Evolutionary conservation across 2,329 filamentous ascomycete genomes (phyloP), one percentile per base, ranked within the genome.

Genomic region (Stagonosporopsis vannaccii): DNA sequence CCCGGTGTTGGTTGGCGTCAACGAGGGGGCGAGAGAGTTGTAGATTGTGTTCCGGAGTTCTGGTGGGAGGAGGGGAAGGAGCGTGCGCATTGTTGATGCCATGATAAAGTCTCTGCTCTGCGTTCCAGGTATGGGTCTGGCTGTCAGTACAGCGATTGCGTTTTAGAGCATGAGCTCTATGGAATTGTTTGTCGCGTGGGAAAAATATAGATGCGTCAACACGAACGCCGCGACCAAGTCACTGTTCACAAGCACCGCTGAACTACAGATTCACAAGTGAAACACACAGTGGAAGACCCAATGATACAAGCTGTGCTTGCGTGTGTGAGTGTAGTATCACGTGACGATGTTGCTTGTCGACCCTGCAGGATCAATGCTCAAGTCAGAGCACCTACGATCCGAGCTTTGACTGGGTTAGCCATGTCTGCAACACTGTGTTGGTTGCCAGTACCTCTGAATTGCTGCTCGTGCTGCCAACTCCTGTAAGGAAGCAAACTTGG

Each of bases 1-100:
- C 17, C 53, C 49, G 4, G 25, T 22, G 42, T 52, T 67, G 13
- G 51, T 58, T 7, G 28, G n/a, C 40, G 19, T 33, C 17, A 3
- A 43, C 17, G 25, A 51, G 19, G 20, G 56, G 35, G 64, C 62
- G 23, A 68, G 62, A 35, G 70, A 61, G 26, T 55, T 41, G 60
- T 72, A 75, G 30, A 75, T 55, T 32, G 69, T 59, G 49, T 71
- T 69, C 13, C 72, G 67, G 5, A 74, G 62, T 26, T 75, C 72
- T 2, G 71, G 63, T 8, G 72, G 71, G 19, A 74, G 62, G 32
- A 45, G 28, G 1, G 66, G 63, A 26, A 74, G 56, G 15, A 75
- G 62, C 7, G 56, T 23, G 7, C 59, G 61, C 43, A 53, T 48
- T 7, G 35, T 12, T 30, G 20, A 20, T 15, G 48, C 39, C 49